A percentile compares a stretch with the other conserved stretches of the same genome.
Evolutionary conservation across 2,329 filamentous ascomycete species (phyloP).

Genomic region (Pseudofabraea citricarpa): DNA sequence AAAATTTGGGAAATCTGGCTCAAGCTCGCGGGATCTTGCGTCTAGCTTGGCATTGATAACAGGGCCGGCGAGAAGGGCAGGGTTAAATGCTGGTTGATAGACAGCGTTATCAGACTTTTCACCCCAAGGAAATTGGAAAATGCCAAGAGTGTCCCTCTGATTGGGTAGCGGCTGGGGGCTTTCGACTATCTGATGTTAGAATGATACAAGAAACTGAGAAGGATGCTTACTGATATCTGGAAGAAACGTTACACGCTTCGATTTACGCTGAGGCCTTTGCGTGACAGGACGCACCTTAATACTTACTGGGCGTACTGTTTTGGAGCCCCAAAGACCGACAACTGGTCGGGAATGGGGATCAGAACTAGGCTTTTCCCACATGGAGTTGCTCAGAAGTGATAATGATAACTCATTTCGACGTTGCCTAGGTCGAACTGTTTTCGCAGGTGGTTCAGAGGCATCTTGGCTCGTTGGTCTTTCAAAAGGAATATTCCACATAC

Average conservation of each 20-base stretch:
- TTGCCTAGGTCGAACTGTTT: conserved; percentile 19
- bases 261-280: conserved; percentile 49
- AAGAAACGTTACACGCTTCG: conserved; percentile 51
- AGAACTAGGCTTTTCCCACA: conserved; percentile 24
- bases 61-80: conserved; percentile 12
- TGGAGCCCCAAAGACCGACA: conserved; percentile 25
- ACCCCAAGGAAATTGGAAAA: conserved; percentile 64
- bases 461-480: conserved; percentile 3
- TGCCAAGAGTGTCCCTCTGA: conserved; percentile 54
- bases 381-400: conserved; percentile 16
- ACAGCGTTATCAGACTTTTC: conserved; percentile 53
- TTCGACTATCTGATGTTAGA: conserved; percentile 37
- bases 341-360: conserved; percentile 10
- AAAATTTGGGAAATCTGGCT: conserved; percentile 13
- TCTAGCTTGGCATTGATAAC: conserved; percentile 18
- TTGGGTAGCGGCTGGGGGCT: conserved; percentile 54
- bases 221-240: conserved; percentile 47
- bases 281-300: conserved; percentile 39
- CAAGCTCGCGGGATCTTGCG: conserved; percentile 19
- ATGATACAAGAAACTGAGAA: neutral
- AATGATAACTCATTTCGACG: conserved; percentile 12
- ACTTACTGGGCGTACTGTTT: conserved; percentile 18
- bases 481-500: conserved; percentile 20
- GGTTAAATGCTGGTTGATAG: conserved; percentile 34
- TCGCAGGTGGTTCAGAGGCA: conserved; percentile 21